Conservation (phyloP, 2,329 filamentous ascomycete genomes). For the Ascochyta clinopodiicola region DNA sequence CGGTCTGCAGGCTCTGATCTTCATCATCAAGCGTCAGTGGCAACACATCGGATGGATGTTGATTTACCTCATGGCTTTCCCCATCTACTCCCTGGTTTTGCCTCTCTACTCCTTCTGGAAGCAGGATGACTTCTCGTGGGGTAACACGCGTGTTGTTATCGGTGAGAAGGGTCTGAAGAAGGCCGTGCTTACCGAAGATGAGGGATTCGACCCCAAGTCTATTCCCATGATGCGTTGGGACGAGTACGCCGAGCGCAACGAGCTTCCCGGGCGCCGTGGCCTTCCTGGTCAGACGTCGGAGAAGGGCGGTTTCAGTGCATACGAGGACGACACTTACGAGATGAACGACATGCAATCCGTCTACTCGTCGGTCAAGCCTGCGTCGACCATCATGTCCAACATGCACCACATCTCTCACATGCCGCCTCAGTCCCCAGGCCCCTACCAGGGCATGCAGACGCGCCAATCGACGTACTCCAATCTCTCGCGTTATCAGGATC, state of each 20-base stretch:
- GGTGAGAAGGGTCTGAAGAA: slow-evolving; percentile 92
- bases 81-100: slow-evolving; percentile 88
- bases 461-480: slow-evolving; percentile 77
- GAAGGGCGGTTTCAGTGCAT: slow-evolving; percentile 66
- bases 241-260: slow-evolving; percentile 87
- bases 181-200: slow-evolving; percentile 80
- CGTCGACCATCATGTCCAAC: slow-evolving; percentile 85
- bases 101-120: slow-evolving; percentile 99
- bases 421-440: slow-evolving; percentile 78
- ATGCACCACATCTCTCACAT: slow-evolving; percentile 78
- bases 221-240: slow-evolving; percentile 97
- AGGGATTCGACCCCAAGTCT: slow-evolving; percentile 86
- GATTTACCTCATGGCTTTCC: slow-evolving; percentile 95
- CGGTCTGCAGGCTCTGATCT: slow-evolving; percentile 93
- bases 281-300: slow-evolving; percentile 59
- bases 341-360: slow-evolving; percentile 98
- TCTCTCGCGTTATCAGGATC: slow-evolving; percentile 68
- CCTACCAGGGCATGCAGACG: slow-evolving; percentile 68
- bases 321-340: slow-evolving; percentile 81
- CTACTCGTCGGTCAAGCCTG: slow-evolving; percentile 88
- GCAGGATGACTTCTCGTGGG: slow-evolving; percentile 98
- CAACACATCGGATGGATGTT: slow-evolving; percentile 99
- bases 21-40: slow-evolving; percentile 97
- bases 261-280: slow-evolving; percentile 88
- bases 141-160: slow-evolving; percentile 96